Evolutionary conservation across 129 eudicot species (phyloP), one percentile per base, ranked within the genome.

Genomic region (Flaveria sonorensis): DNA sequence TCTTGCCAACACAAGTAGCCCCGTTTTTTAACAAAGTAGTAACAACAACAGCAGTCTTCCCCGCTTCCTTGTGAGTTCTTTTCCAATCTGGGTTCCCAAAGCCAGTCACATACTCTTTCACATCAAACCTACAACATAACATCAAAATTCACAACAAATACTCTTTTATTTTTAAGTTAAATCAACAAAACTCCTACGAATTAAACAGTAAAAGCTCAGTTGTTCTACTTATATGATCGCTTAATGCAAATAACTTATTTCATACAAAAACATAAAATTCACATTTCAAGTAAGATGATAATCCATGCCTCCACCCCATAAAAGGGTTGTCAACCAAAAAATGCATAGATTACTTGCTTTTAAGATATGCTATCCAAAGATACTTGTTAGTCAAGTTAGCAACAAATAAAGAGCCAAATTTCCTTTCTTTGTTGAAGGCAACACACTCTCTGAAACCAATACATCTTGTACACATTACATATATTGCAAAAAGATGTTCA

Each of bases 61-160:
- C 91, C 10, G 97, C 92, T 47, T 78, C 88, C 78, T 89, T 90
- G 23, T 94, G 97, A 21, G 93, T 89, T 83, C 78, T 84, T 78
- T 86, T 87, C 97, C 98, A 94, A 53, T 89, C 97, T 13, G 91
- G 85, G 75, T 77, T 86, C 71, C 98, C 98, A 62, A 84, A 89
- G 24, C 97, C 97, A 47, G 92, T 94, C 72, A 89, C 89, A 76
- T 87, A 80, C 63, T 85, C 98, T 81, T 89, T 89, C 72, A 94
- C 88, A 77, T 94, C 98, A 80, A 94, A 86, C 23, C 98, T 94
- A 74, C 87, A 77, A n/a, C 10, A 72, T 36, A 64, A 32, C 46
- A 77, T 7, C 68, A 70, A 2, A 24, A 61, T 30, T 4, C 28
- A 11, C 71, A 55, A 51, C 60, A 71, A 28, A 62, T 77, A 71